Conservation (phyloP, 768 basidiomycete genomes). For the Tricholoma hemisulphureum region DNA sequence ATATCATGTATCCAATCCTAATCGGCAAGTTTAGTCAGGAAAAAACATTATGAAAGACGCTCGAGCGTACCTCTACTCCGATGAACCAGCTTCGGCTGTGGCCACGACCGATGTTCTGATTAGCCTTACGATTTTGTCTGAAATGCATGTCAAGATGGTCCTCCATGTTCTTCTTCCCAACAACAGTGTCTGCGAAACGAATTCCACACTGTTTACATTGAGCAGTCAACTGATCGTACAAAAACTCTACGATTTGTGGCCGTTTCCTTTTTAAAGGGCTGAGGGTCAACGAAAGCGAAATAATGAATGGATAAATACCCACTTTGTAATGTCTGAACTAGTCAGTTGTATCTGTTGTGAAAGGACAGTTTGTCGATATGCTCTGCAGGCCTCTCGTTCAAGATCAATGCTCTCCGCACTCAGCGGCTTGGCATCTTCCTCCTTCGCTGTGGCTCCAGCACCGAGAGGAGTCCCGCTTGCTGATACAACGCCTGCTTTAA, state of each 20-base stretch:
- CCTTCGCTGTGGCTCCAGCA: constrained; percentile 42
- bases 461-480: constrained; percentile 51
- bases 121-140: constrained; percentile 83
- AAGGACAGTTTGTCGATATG: constrained; percentile 62
- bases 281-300: constrained; percentile 3
- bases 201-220: constrained; percentile 95
- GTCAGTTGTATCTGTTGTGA: constrained; percentile 59
- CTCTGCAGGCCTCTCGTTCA: constrained; percentile 47
- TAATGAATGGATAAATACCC: constrained; percentile 20
- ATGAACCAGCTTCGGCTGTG: constrained; percentile 91
- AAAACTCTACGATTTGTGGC: constrained; percentile 58
- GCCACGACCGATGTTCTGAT: constrained; percentile 75
- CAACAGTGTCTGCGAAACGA: constrained; percentile 71
- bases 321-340: constrained; percentile 74
- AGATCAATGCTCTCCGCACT: constrained; percentile 33
- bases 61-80: constrained; percentile 64
- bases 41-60: constrained; percentile 1
- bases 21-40: constrained; percentile 12
- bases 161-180: constrained; percentile 76
- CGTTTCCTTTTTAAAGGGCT: constrained; percentile 43
- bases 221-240: constrained; percentile 72
- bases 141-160: constrained; percentile 97
- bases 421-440: constrained; percentile 31
- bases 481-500: constrained; percentile 79
- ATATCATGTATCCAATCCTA: constrained; percentile 89